phyloP scores from a whole-genome alignment of 1,139 yeast genomes.

The Debaryomyces singareniensis region DNA sequence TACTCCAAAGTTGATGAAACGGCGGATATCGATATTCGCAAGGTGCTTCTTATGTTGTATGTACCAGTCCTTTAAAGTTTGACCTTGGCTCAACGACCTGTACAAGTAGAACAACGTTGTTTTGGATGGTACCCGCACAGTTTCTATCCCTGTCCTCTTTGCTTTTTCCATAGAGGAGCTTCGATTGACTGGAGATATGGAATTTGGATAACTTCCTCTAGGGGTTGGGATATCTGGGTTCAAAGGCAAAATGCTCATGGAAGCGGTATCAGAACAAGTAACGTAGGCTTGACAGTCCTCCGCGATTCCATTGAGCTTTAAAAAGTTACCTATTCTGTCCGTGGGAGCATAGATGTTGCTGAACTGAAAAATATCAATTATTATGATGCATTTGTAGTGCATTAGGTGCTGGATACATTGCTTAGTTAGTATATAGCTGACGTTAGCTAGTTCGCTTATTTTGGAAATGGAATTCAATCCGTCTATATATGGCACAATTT shows the following conservation, averaged over 20 bases:
- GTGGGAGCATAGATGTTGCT: conserved; percentile 87
- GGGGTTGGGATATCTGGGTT: conserved; percentile 3
- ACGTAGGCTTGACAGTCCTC: conserved; percentile 84
- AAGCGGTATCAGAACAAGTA: conserved; percentile 19
- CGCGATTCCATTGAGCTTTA: conserved; percentile 62
- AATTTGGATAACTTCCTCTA: conserved; percentile 2
- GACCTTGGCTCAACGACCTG: conserved; percentile 73
- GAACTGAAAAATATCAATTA: conserved; percentile 85
- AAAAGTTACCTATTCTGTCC: conserved; percentile 62
- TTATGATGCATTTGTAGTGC: conserved; percentile 80
- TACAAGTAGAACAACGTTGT: conserved; percentile 70
- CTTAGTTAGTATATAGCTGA: conserved; percentile 71
- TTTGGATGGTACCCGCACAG: conserved; percentile 50
- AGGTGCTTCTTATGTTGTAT: conserved; percentile 51
- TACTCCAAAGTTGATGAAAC: conserved; percentile 84
- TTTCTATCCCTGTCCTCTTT: conserved; percentile 5
- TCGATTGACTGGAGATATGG: neutral
- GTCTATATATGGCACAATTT: conserved; percentile 76
- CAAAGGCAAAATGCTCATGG: conserved; percentile 1
- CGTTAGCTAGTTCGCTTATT: conserved; percentile 75
- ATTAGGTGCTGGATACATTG: conserved; percentile 88
- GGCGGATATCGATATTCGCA: conserved; percentile 65
- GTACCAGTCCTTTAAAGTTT: conserved; percentile 78
- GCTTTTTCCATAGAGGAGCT: conserved; percentile 1
- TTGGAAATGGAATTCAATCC: conserved; percentile 79